Conservation (phyloP, 2,329 filamentous ascomycete genomes). For the Daldinia sp. region DNA sequence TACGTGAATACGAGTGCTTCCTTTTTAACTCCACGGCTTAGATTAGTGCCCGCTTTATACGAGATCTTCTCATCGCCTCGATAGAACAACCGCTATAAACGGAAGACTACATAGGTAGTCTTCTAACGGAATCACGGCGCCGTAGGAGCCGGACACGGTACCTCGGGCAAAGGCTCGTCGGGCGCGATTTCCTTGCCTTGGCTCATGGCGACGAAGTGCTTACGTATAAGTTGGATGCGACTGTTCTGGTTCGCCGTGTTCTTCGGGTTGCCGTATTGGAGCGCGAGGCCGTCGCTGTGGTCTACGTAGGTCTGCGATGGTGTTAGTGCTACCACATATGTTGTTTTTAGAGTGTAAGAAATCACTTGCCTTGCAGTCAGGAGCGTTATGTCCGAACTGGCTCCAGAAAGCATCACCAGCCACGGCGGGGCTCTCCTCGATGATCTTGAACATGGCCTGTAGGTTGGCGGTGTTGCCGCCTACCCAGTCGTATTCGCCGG, state of each 20-base stretch:
- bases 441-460: slow-evolving; percentile 51
- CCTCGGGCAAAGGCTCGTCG: slow-evolving; percentile 49
- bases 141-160: slow-evolving; percentile 50
- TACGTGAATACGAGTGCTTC: neutral
- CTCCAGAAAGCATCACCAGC: slow-evolving; percentile 57
- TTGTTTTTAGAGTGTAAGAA: neutral
- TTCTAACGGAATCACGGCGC: slow-evolving; percentile 14
- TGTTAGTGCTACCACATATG: neutral
- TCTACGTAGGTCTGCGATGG: slow-evolving; percentile 51
- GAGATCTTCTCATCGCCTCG: neutral
- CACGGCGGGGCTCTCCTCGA: slow-evolving; percentile 50
- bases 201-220: slow-evolving; percentile 55
- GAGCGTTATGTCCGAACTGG: slow-evolving; percentile 55
- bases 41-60: neutral
- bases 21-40: neutral
- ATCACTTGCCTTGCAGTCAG: slow-evolving; percentile 52
- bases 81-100: neutral
- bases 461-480: slow-evolving; percentile 48
- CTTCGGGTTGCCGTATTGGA: slow-evolving; percentile 55
- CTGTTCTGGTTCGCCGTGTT: slow-evolving; percentile 50
- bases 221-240: slow-evolving; percentile 53
- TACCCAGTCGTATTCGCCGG: slow-evolving; percentile 58
- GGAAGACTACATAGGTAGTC: neutral
- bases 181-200: slow-evolving; percentile 45
- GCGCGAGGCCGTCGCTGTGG: slow-evolving; percentile 55